Percentiles rank a stretch among this genome's conserved stretches.
These are phyloP conservation scores for Mycena filopes DNA, from an alignment of 768 basidiomycete genomes.

Conservation along the genomic window DNA sequence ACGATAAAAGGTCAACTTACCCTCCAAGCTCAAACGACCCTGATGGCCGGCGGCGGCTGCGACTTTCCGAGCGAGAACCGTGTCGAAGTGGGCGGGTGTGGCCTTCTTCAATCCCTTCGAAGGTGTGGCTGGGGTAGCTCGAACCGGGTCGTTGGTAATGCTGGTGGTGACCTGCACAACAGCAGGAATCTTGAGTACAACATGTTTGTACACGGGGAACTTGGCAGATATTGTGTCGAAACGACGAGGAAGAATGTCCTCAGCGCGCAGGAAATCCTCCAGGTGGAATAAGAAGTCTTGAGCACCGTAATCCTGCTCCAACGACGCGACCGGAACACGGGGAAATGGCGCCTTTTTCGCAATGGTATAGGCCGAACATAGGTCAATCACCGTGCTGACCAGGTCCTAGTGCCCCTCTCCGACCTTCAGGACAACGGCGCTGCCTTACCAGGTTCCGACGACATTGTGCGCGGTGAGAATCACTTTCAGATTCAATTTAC, in stretches of 20 bases:
- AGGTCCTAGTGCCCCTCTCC: not conserved
- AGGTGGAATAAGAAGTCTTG: constrained; percentile 30
- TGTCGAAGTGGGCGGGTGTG: constrained; percentile 12
- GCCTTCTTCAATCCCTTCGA: constrained; percentile 7
- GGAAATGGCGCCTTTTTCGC: constrained; percentile 27
- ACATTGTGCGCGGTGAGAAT: not conserved
- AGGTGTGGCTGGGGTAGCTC: not conserved
- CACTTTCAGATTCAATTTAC: too few species aligned
- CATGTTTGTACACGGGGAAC: constrained; percentile 13
- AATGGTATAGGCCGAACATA: constrained; percentile 13
- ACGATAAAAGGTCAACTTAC: not conserved
- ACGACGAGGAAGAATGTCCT: constrained; percentile 9
- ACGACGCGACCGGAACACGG: constrained; percentile 13
- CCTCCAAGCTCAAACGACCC: constrained; percentile 1
- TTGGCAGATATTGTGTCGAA: not conserved
- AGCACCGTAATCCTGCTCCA: constrained; percentile 25
- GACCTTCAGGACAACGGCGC: not conserved
- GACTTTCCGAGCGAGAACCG: constrained; percentile 8
- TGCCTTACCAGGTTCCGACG: too few species aligned
- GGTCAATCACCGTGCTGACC: too few species aligned
- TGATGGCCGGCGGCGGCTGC: not conserved
- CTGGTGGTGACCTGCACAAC: not conserved
- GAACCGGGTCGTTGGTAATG: constrained; percentile 2
- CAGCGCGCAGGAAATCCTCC: constrained; percentile 12
- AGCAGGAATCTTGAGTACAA: constrained; percentile 3